Percentiles rank a stretch among this genome's conserved stretches.
Conservation (phyloP, 768 basidiomycete genomes). For the Serendipita sp. region DNA sequence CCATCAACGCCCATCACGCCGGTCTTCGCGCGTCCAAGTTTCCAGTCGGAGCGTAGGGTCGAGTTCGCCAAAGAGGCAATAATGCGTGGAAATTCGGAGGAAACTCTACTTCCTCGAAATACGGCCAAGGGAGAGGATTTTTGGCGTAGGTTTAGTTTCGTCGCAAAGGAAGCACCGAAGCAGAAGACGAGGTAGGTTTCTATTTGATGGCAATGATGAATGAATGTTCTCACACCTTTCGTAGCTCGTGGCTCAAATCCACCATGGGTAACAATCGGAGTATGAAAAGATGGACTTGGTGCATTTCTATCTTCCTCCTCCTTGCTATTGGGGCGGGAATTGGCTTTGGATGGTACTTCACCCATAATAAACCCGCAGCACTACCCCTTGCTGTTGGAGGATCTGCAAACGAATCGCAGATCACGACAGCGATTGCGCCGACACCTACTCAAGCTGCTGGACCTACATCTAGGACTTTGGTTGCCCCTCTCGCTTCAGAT, state of each 20-base stretch:
- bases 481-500: background rate
- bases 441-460: slow-evolving; percentile 11
- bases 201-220: background rate
- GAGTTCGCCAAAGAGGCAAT: slow-evolving; percentile 36
- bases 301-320: slow-evolving; percentile 44
- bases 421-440: slow-evolving; percentile 11
- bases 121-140: slow-evolving; percentile 71
- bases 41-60: slow-evolving; percentile 26
- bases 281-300: slow-evolving; percentile 53
- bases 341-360: slow-evolving; percentile 42
- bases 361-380: slow-evolving; percentile 35
- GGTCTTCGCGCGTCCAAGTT: slow-evolving; percentile 49
- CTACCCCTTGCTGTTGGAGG: slow-evolving; percentile 54
- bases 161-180: slow-evolving; percentile 45
- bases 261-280: slow-evolving; percentile 38
- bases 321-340: slow-evolving; percentile 41
- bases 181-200: slow-evolving; percentile 30
- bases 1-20: slow-evolving; percentile 68
- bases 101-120: slow-evolving; percentile 42
- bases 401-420: slow-evolving; percentile 29
- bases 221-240: background rate
- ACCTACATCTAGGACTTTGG: background rate
- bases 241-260: slow-evolving; percentile 52
- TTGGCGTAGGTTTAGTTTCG: slow-evolving; percentile 76
- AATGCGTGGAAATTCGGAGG: slow-evolving; percentile 54